phyloP scores from a whole-genome alignment of 495 filamentous ascomycete genomes.

The Daldinia bambusicola region DNA sequence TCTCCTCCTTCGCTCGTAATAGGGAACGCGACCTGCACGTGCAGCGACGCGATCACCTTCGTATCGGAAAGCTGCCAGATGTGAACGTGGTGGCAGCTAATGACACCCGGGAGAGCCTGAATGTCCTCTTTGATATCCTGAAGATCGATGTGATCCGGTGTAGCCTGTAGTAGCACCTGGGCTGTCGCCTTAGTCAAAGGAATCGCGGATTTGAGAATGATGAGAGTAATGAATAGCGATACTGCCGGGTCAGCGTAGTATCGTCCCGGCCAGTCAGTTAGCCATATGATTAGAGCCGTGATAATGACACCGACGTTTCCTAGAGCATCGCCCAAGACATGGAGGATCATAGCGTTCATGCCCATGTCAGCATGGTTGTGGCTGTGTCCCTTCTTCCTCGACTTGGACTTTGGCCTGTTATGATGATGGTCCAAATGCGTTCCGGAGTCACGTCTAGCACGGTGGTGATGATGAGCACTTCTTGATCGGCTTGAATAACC shows the following conservation, averaged over 20 bases:
- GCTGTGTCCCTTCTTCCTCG: slow-evolving; percentile 62
- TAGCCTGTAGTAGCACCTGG: slow-evolving; percentile 94
- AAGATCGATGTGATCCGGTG: slow-evolving; percentile 84
- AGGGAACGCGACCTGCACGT: slow-evolving; percentile 83
- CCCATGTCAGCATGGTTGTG: slow-evolving; percentile 90
- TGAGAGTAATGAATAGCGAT: slow-evolving; percentile 94
- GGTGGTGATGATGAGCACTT: slow-evolving; percentile 34
- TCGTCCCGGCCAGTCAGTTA: slow-evolving; percentile 68
- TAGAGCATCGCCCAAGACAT: slow-evolving; percentile 95
- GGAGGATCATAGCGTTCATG: slow-evolving; percentile 97
- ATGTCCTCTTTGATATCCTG: slow-evolving; percentile 95
- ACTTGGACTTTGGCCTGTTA: slow-evolving; percentile 72
- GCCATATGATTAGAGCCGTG: slow-evolving; percentile 93
- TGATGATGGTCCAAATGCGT: slow-evolving; percentile 80
- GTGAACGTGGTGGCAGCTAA: slow-evolving; percentile 93
- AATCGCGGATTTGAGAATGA: slow-evolving; percentile 91
- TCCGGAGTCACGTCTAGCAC: slow-evolving; percentile 52
- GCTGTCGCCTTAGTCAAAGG: slow-evolving; percentile 92
- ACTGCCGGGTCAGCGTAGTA: slow-evolving; percentile 92
- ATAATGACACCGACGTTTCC: slow-evolving; percentile 96
- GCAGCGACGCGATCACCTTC: slow-evolving; percentile 89
- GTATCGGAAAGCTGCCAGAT: slow-evolving; percentile 97
- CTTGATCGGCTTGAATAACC: slow-evolving; percentile 32
- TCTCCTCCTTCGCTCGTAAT: slow-evolving; percentile 76
- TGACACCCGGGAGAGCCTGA: slow-evolving; percentile 79